These are phyloP conservation scores for Macrophomina pseudophaseolina DNA, from an alignment of 2,329 filamentous ascomycete genomes.

Conservation along the genomic window DNA sequence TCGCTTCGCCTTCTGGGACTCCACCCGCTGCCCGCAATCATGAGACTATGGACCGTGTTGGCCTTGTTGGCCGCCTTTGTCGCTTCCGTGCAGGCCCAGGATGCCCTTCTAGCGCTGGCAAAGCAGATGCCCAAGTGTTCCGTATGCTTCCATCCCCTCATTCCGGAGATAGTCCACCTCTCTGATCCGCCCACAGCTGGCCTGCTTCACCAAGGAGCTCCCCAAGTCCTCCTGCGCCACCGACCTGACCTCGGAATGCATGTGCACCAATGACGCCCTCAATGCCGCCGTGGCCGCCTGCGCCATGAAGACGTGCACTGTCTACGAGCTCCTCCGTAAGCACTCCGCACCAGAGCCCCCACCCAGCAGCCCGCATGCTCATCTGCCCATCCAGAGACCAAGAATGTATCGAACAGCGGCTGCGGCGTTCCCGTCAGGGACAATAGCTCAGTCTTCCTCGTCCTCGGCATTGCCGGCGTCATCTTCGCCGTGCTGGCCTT, in stretches of 20 bases:
- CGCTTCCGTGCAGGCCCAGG: slow-evolving; percentile 11
- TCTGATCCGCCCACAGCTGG: slow-evolving; percentile 28
- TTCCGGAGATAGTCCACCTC: not conserved
- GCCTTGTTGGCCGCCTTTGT: slow-evolving; percentile 19
- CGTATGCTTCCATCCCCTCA: not conserved
- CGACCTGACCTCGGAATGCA: slow-evolving; percentile 44
- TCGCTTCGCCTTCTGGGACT: not conserved
- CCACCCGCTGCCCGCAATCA: slow-evolving; percentile 1
- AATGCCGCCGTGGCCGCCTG: slow-evolving; percentile 42
- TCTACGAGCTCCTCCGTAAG: slow-evolving; percentile 41
- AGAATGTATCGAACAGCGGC: slow-evolving; percentile 45
- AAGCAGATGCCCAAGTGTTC: slow-evolving; percentile 19
- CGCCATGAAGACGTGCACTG: slow-evolving; percentile 41
- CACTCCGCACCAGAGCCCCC: too few species aligned
- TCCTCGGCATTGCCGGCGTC: slow-evolving; percentile 37
- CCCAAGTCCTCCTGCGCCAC: slow-evolving; percentile 44
- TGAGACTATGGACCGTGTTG: slow-evolving; percentile 25
- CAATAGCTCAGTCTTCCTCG: slow-evolving; percentile 37
- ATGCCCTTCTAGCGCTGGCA: slow-evolving; percentile 7
- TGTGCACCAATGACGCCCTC: slow-evolving; percentile 46
- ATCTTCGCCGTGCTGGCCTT: slow-evolving; percentile 41
- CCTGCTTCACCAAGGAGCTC: slow-evolving; percentile 34
- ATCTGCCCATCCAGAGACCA: slow-evolving; percentile 35
- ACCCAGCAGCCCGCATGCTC: not conserved
- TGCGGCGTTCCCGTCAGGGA: slow-evolving; percentile 45